A percentile compares a stretch with the other conserved stretches of the same genome.
Conservation (phyloP, 106 monocot genomes). For the Dioscorea dumetorum region DNA sequence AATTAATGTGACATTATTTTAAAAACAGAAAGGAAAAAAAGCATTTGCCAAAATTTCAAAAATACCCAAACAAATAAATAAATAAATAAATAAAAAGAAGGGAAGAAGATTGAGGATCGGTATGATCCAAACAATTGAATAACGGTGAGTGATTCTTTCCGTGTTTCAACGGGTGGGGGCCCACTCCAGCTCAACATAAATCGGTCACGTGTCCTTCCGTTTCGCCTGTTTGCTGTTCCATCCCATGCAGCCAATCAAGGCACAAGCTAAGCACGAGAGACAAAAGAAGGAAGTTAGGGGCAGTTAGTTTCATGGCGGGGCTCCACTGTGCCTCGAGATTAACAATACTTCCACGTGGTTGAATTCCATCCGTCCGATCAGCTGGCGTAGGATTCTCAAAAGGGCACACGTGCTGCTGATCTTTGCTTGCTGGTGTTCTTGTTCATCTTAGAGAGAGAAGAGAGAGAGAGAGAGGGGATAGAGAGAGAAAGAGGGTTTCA, state of each 20-base stretch:
- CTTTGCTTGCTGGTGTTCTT: not conserved
- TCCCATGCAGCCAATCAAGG: not conserved
- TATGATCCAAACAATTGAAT: not conserved
- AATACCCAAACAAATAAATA: no score
- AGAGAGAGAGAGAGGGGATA: no score
- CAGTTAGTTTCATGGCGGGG: not conserved
- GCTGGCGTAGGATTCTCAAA: constrained; percentile 3
- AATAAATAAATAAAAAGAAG: no score
- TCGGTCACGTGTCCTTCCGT: not conserved
- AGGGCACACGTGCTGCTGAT: constrained; percentile 8
- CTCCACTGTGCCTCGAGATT: not conserved
- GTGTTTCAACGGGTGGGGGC: not conserved
- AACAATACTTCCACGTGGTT: not conserved
- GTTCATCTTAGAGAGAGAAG: not conserved
- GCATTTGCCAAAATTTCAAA: no score
- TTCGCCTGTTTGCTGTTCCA: not conserved
- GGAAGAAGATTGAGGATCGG: no score
- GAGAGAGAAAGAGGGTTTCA: no score
- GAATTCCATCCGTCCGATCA: not conserved
- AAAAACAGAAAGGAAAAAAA: no score
- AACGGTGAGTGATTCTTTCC: not conserved
- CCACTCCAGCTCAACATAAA: not conserved
- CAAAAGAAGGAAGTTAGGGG: constrained; percentile 1
- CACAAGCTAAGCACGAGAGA: not conserved
- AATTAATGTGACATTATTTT: no score